These are phyloP conservation scores for Trebouxia sp. DNA, from an alignment of 139 green algal genomes.

Conservation along the genomic window DNA sequence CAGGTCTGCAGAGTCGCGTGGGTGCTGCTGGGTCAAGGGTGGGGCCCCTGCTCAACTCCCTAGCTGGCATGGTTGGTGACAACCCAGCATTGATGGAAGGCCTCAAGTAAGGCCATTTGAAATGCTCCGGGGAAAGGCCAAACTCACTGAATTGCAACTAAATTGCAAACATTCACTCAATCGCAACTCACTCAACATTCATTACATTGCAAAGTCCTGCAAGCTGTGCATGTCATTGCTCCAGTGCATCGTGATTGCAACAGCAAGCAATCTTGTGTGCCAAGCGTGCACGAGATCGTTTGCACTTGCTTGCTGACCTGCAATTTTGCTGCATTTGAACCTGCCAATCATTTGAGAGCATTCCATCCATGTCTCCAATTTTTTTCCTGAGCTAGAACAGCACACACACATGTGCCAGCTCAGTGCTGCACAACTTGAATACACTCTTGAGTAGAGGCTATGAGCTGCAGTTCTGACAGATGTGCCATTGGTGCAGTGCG, in stretches of 20 bases:
- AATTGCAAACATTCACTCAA: neutral
- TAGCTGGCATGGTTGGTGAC: conserved; percentile 21
- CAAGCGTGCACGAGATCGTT: neutral
- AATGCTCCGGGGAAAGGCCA: neutral
- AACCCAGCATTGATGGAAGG: conserved; percentile 17
- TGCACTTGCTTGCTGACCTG: neutral
- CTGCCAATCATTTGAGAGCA: neutral
- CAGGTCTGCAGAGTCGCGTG: neutral
- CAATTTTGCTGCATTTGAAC: neutral
- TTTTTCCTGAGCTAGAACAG: neutral
- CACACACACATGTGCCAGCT: neutral
- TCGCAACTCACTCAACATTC: neutral
- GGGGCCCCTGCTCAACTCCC: neutral
- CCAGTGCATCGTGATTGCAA: neutral
- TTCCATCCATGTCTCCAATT: neutral
- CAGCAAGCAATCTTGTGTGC: neutral
- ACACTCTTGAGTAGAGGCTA: no score
- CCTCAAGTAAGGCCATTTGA: conserved; percentile 1
- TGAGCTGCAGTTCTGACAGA: no score
- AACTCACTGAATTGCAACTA: neutral
- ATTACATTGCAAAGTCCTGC: neutral
- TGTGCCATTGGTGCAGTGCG: no score
- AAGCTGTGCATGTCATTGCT: neutral
- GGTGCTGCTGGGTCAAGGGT: conserved; percentile 18
- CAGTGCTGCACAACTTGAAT: conserved; percentile 15